phyloP scores from a whole-genome alignment of 345 rosid genomes.

The Camelina hispida region DNA sequence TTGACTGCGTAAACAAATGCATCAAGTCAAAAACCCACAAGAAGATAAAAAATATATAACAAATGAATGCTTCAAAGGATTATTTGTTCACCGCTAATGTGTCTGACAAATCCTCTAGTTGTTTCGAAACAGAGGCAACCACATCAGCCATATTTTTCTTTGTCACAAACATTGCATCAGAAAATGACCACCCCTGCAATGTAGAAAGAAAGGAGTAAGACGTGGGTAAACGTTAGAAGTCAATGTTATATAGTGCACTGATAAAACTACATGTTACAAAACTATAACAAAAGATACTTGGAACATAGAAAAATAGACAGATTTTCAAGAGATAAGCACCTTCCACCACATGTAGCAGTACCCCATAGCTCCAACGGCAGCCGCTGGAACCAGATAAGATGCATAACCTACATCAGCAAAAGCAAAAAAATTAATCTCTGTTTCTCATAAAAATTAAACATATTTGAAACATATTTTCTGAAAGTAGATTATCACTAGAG shows the following conservation, averaged over 20 bases:
- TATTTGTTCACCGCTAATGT: constrained; percentile 61
- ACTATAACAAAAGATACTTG: constrained; percentile 16
- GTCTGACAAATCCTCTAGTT: constrained; percentile 76
- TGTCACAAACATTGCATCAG: constrained; percentile 91
- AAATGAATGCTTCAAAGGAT: not conserved
- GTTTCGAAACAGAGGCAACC: constrained; percentile 75
- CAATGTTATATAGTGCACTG: constrained; percentile 12
- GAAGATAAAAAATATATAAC: not conserved
- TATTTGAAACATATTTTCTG: not conserved
- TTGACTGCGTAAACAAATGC: constrained; percentile 58
- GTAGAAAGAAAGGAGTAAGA: constrained; percentile 31
- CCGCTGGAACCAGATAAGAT: constrained; percentile 88
- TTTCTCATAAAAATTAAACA: not conserved
- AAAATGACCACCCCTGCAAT: constrained; percentile 83
- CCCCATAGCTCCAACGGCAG: constrained; percentile 94
- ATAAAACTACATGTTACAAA: not conserved
- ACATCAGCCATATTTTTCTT: constrained; percentile 90
- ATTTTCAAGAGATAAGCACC: constrained; percentile 45
- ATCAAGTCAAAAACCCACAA: constrained; percentile 11
- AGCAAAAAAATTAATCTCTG: constrained; percentile 24
- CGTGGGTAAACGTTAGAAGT: constrained; percentile 8
- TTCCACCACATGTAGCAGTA: constrained; percentile 98
- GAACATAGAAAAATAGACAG: constrained; percentile 10
- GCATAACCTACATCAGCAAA: constrained; percentile 58
- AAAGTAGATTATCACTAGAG: constrained; percentile 49